Conservation (phyloP, 208 protist genomes). For the Crithidia bombi region DNA sequence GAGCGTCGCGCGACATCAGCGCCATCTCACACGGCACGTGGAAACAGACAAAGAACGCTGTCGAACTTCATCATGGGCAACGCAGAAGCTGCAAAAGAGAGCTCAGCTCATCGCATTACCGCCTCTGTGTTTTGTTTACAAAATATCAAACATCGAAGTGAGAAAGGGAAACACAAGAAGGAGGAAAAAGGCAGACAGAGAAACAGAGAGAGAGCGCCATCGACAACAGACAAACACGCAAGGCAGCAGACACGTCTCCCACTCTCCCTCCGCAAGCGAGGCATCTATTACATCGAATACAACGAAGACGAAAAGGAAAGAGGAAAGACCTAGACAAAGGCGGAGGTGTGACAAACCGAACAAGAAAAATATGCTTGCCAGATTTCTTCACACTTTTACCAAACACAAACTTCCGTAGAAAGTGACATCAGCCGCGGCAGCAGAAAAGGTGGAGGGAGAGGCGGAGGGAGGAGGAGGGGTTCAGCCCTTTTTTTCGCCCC, state of each 20-base stretch:
- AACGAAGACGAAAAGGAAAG: neutral
- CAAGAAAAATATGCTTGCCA: too few relatives aligned
- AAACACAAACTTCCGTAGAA: too few relatives aligned
- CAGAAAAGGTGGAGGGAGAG: neutral
- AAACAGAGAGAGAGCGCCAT: neutral
- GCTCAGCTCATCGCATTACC: too few relatives aligned
- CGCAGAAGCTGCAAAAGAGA: too few relatives aligned
- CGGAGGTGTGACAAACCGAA: too few relatives aligned
- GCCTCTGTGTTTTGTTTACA: slow-evolving; percentile 2
- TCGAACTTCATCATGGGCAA: too few relatives aligned
- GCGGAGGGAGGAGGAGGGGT: too few relatives aligned
- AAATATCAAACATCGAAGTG: slow-evolving; percentile 11
- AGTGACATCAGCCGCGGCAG: neutral
- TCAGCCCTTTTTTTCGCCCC: too few relatives aligned
- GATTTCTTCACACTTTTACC: too few relatives aligned
- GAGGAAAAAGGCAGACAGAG: neutral
- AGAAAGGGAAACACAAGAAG: neutral
- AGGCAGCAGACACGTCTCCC: neutral
- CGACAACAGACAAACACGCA: neutral
- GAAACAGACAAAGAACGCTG: too few relatives aligned
- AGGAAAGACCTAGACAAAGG: neutral
- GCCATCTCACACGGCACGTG: too few relatives aligned
- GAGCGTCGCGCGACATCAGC: too few relatives aligned
- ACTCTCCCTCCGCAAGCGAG: neutral
- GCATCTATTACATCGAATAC: slow-evolving; percentile 11